Base-by-base conservation (phyloP, 2,329 filamentous ascomycete genomes). In the Ilyonectria robusta region DNA sequence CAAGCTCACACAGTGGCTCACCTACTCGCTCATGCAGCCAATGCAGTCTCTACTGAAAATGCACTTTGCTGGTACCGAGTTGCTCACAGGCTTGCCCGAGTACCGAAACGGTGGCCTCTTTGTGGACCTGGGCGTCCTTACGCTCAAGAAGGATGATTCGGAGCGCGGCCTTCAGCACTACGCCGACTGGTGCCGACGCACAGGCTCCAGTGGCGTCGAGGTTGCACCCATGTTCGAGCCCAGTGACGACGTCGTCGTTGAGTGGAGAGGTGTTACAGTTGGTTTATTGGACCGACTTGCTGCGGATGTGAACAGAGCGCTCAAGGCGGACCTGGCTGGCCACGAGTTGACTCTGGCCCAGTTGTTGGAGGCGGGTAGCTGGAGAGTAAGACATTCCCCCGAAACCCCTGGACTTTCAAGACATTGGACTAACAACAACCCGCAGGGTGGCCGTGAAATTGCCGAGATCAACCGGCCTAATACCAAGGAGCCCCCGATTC, bases 401-500 rank as follows among this genome's bases (percentile, higher is more conserved):
- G 7, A 29, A 33, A 11, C 0, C 44, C 19, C 46, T 46, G 1
- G 1, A 7, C 31, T 62, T 5, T 23, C 35, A 53, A 17, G n/a
- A 10, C 44, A 15, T 9, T 7, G 13, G 23, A 33, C 72, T 76
- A 70, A 74, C 72, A 63, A 74, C 71, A 63, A 23, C 55, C 51
- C 61, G n/a, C 65, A 89, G 95, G 95, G 95, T 75, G 96, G 96
- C 66, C 91, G 96, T 78, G 96, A 98, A 83, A 93, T 98, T 79
- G 96, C 96, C 70, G 95, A 98, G 83, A 94, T 98, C 71, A 95
- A 94, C 74, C 88, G 96, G 73, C 96, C 96, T 23, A 98, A 98
- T 77, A 98, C 96, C 59, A 97, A 96, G 83, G 94, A 97, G 79
- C 94, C 95, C 35, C 96, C 96, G 5, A 98, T 99, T 78, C 91